A percentile compares a stretch with the other conserved stretches of the same genome.
These are phyloP conservation scores for Eleusine coracana DNA, from an alignment of 176 grass and related monocot genomes.

Conservation along the genomic window DNA sequence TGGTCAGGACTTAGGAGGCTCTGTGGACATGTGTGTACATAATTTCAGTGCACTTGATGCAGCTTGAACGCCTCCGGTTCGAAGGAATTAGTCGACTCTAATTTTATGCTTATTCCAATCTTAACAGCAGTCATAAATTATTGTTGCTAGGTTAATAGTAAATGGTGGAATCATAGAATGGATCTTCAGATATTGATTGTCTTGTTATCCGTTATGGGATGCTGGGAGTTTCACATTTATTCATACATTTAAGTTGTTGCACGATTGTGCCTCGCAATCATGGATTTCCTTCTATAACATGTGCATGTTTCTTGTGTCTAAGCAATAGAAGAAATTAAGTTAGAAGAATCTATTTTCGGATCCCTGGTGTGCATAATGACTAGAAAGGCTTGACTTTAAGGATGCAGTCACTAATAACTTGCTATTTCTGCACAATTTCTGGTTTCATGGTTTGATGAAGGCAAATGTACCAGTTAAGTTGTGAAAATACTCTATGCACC, in stretches of 20 bases:
- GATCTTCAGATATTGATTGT: neutral
- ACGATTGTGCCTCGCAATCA: neutral
- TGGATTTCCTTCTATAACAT: neutral
- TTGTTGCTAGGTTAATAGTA: neutral
- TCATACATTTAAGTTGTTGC: neutral
- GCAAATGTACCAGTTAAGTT: neutral
- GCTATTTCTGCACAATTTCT: slow-evolving; percentile 9
- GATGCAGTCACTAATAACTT: neutral
- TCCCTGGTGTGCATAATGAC: neutral
- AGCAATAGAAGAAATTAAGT: neutral
- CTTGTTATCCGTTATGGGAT: neutral
- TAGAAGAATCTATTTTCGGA: neutral
- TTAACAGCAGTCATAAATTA: neutral
- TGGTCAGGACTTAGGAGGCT: neutral
- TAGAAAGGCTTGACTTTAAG: neutral
- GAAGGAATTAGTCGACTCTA: neutral
- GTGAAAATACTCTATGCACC: neutral
- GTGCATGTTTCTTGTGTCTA: neutral
- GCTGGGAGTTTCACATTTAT: neutral
- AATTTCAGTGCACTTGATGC: neutral
- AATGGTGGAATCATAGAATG: neutral
- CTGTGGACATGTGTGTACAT: neutral
- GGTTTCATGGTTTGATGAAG: neutral
- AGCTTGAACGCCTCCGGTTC: neutral
- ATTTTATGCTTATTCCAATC: neutral